Evolutionary conservation across 2,329 filamentous ascomycete species (phyloP).

Genomic region (Aotearoamyces nothofagi): DNA sequence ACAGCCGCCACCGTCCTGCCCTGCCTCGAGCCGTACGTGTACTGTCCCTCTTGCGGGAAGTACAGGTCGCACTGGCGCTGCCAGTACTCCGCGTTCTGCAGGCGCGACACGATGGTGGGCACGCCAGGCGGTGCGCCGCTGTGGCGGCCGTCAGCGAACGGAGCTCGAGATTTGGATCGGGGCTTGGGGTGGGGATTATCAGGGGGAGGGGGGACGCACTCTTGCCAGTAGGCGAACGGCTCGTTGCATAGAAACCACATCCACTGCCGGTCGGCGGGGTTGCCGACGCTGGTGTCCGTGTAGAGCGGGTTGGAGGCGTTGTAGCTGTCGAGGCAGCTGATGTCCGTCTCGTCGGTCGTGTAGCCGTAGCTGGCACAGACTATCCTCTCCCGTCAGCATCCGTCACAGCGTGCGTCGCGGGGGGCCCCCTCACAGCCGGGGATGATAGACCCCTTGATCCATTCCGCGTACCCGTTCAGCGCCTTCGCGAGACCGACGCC

Average conservation of each 20-base stretch:
- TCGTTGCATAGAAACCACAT: slow-evolving; percentile 48
- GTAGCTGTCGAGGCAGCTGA: slow-evolving; percentile 37
- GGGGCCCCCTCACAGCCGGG: slow-evolving; percentile 33
- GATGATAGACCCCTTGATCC: slow-evolving; percentile 29
- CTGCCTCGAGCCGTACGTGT: slow-evolving; percentile 28
- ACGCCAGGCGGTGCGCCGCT: slow-evolving; percentile 28
- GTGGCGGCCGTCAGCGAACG: too few species aligned
- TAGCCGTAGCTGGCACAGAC: slow-evolving; percentile 33
- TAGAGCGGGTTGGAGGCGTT: slow-evolving; percentile 32
- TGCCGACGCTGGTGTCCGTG: slow-evolving; percentile 30
- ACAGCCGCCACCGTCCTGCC: slow-evolving; percentile 11
- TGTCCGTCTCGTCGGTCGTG: slow-evolving; percentile 21
- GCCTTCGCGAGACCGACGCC: slow-evolving; percentile 39
- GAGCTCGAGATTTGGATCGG: too few species aligned
- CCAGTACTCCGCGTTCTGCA: slow-evolving; percentile 34
- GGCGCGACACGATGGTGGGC: slow-evolving; percentile 33
- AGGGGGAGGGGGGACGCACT: slow-evolving; percentile 24
- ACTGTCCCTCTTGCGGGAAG: slow-evolving; percentile 35
- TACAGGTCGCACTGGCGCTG: slow-evolving; percentile 36
- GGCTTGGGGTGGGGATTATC: too few species aligned
- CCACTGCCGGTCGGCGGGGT: slow-evolving; percentile 36
- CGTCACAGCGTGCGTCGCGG: too few species aligned
- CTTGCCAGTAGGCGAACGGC: slow-evolving; percentile 42
- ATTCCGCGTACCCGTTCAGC: slow-evolving; percentile 37
- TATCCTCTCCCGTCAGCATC: too few species aligned